phyloP scores from a whole-genome alignment of 176 grass and related monocot genomes.

The Ensete ventricosum region DNA sequence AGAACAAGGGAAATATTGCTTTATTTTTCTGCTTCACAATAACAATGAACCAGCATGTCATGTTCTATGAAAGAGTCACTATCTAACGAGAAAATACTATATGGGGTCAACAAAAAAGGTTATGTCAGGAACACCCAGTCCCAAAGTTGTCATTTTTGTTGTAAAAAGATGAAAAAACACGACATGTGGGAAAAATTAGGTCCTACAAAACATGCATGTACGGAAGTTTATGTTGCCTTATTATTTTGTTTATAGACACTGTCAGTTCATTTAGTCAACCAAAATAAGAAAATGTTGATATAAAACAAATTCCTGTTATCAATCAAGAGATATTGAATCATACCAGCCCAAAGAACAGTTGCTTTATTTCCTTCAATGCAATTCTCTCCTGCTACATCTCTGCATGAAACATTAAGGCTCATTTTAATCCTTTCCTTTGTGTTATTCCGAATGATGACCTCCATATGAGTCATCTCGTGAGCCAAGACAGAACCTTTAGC shows the following conservation, averaged over 20 bases:
- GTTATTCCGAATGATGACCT: constrained; percentile 79
- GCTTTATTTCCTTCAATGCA: constrained; percentile 68
- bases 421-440: constrained; percentile 85
- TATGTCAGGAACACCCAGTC: too few species aligned
- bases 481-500: constrained; percentile 56
- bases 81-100: neutral
- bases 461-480: constrained; percentile 77
- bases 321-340: constrained; percentile 3
- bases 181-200: too few species aligned
- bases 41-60: neutral
- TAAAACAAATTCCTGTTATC: neutral
- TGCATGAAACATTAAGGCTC: constrained; percentile 77
- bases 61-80: neutral
- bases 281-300: neutral
- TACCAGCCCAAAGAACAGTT: constrained; percentile 89
- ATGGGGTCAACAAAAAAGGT: too few species aligned
- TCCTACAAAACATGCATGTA: neutral
- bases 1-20: neutral
- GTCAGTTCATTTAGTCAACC: neutral
- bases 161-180: too few species aligned
- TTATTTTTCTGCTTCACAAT: neutral
- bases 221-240: neutral
- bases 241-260: neutral
- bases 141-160: too few species aligned
- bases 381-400: constrained; percentile 88